Conservation (phyloP, 805 yeast species). For the Zygosaccharomyces bisporus region DNA sequence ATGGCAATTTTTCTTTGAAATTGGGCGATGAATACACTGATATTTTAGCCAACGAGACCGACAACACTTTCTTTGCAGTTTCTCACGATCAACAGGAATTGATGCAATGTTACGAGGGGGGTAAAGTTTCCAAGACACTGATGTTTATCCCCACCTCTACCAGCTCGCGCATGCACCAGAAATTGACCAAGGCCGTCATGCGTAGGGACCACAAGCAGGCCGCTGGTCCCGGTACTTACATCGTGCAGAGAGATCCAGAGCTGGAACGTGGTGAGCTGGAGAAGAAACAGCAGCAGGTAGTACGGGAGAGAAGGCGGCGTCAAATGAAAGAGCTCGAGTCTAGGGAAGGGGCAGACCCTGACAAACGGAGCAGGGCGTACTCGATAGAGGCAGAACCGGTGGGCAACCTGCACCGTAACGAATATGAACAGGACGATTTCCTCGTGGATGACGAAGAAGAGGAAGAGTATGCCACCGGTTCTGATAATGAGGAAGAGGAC, state of each 20-base stretch:
- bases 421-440: constrained; percentile 36
- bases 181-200: constrained; percentile 65
- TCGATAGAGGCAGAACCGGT: constrained; percentile 10
- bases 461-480: constrained; percentile 30
- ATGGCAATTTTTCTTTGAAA: constrained; percentile 81
- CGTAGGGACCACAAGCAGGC: constrained; percentile 37
- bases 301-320: constrained; percentile 64
- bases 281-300: constrained; percentile 58
- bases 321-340: constrained; percentile 55
- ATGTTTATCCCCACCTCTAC: constrained; percentile 88
- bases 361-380: constrained; percentile 9
- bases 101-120: constrained; percentile 56
- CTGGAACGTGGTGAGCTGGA: constrained; percentile 63
- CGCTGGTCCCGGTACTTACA: constrained; percentile 40
- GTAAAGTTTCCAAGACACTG: constrained; percentile 59
- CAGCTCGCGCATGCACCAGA: constrained; percentile 75
- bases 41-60: constrained; percentile 57
- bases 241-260: constrained; percentile 59
- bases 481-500: constrained; percentile 43
- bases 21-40: constrained; percentile 87
- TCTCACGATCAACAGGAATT: constrained; percentile 70
- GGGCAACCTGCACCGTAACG: constrained; percentile 24
- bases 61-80: constrained; percentile 67
- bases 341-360: constrained; percentile 34
- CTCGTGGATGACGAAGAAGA: constrained; percentile 38